Conservation (phyloP, 73 alveolate genomes). For the Diophrys sp. region DNA sequence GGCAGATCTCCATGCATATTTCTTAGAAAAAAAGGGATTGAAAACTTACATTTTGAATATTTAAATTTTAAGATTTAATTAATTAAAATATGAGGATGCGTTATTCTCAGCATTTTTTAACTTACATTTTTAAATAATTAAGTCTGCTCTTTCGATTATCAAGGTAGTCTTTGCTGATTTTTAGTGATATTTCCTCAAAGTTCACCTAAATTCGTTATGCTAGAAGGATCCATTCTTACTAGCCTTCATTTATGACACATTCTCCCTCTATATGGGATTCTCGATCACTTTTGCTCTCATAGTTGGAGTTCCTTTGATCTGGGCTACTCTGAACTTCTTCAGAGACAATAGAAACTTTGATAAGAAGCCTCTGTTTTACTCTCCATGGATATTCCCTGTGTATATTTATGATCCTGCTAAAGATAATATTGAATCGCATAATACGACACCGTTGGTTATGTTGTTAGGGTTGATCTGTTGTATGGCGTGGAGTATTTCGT, state of each 20-base stretch:
- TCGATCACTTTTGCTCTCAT: conserved; percentile 41
- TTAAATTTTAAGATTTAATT: too few relatives aligned
- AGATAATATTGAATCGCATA: conserved; percentile 41
- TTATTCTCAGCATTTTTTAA: too few relatives aligned
- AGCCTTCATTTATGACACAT: conserved; percentile 18
- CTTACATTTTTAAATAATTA: too few relatives aligned
- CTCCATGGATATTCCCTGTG: conserved; percentile 78
- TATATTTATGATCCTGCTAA: conserved; percentile 62
- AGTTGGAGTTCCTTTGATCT: conserved; percentile 26
- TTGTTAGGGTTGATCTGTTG: conserved; percentile 15
- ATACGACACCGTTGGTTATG: conserved; percentile 34
- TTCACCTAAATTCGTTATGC: too few relatives aligned
- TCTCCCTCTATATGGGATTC: conserved; percentile 46
- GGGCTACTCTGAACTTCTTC: conserved; percentile 22
- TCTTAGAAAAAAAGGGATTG: too few relatives aligned
- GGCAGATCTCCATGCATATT: too few relatives aligned
- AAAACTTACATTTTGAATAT: too few relatives aligned
- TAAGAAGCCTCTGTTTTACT: conserved; percentile 59
- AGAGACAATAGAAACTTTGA: conserved; percentile 32
- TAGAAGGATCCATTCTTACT: too few relatives aligned
- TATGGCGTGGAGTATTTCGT: conserved; percentile 49
- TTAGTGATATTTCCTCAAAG: too few relatives aligned
- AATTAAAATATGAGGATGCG: too few relatives aligned
- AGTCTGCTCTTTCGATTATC: too few relatives aligned
- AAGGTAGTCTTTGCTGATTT: too few relatives aligned